A percentile compares a stretch with the other conserved stretches of the same genome.
phyloP scores from a whole-genome alignment of 2,329 filamentous ascomycete genomes.

The Fusarium secorum region DNA sequence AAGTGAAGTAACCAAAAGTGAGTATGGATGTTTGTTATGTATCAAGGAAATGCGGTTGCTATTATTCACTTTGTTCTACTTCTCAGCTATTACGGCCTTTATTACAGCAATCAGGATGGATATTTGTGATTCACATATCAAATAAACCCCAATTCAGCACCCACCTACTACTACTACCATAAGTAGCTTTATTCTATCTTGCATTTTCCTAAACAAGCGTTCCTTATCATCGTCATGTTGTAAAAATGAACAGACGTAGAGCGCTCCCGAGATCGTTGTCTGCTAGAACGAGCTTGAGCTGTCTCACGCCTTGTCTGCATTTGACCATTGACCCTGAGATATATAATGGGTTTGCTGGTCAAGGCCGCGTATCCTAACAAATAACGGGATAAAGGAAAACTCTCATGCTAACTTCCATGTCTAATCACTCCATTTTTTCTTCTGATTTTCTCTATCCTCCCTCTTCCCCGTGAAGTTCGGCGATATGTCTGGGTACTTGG shows the following conservation, averaged over 20 bases:
- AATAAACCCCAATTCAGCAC: neutral
- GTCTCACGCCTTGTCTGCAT: neutral
- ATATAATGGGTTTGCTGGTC: neutral
- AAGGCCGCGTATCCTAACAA: neutral
- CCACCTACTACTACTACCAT: neutral
- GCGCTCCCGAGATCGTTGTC: neutral
- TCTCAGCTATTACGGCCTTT: neutral
- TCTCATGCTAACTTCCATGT: neutral
- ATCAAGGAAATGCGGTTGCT: neutral
- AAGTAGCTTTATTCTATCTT: neutral
- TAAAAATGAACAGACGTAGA: neutral
- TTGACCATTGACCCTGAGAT: neutral
- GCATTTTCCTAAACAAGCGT: neutral
- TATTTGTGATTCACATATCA: neutral
- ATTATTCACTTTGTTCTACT: neutral
- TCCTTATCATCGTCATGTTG: neutral
- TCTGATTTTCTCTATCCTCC: neutral
- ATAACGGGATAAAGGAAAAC: neutral
- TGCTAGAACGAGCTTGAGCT: neutral
- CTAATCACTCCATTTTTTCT: neutral
- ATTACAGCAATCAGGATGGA: neutral
- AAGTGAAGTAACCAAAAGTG: neutral
- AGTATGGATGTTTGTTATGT: neutral
- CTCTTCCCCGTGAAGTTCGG: neutral
- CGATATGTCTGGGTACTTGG: neutral